phyloP scores from a whole-genome alignment of 345 rosid genomes.

The Firmiana major region DNA sequence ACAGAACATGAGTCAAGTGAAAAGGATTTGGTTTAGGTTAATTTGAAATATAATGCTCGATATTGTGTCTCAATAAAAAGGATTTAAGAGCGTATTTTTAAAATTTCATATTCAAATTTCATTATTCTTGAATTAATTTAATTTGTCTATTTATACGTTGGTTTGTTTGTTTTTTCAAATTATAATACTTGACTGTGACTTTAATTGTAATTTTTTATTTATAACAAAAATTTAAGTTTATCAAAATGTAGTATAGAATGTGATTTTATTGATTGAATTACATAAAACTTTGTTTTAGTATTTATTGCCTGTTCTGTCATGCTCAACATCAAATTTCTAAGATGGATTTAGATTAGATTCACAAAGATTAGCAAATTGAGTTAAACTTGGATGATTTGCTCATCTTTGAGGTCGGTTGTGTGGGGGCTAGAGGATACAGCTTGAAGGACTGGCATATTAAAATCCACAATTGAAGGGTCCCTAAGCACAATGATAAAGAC shows the following conservation, averaged over 20 bases:
- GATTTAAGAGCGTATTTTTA: no score
- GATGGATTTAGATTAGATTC: background rate
- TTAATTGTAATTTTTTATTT: no score
- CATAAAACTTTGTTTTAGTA: background rate
- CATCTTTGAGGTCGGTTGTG: background rate
- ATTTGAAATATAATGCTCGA: no score
- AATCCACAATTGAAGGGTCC: background rate
- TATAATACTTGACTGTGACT: no score
- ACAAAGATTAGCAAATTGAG: background rate
- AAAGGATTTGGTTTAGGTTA: no score
- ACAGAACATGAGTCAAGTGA: no score
- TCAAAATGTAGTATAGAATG: no score
- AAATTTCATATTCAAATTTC: no score
- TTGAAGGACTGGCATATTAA: background rate
- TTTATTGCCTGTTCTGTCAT: background rate
- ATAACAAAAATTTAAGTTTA: no score
- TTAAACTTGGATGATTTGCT: background rate
- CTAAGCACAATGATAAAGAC: constrained; percentile 1
- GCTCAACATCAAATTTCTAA: background rate
- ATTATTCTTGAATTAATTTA: background rate
- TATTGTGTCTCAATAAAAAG: no score
- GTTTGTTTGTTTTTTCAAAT: no score
- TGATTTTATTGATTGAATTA: background rate
- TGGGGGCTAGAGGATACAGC: background rate
- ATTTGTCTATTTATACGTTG: background rate